phyloP scores from a whole-genome alignment of 2,329 filamentous ascomycete species.

The Cytospora leucostoma region DNA sequence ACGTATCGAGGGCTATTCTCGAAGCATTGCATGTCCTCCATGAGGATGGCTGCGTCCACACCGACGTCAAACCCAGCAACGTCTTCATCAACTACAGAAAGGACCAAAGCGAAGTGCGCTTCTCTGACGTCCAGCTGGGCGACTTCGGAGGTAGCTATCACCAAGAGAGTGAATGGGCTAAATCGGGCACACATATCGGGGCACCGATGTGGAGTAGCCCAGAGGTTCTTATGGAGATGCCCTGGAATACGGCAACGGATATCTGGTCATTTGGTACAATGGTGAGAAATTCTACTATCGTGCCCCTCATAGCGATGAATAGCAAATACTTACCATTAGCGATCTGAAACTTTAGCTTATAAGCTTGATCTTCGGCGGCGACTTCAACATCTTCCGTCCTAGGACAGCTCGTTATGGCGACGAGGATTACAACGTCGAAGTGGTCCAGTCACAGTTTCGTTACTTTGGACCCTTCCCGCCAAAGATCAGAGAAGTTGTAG shows the following conservation, averaged over 20 bases:
- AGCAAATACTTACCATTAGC: not conserved
- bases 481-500: not conserved
- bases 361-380: constrained; percentile 14
- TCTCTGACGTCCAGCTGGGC: constrained; percentile 33
- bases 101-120: constrained; percentile 26
- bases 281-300: not conserved
- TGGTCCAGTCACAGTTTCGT: constrained; percentile 13
- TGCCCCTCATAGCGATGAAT: no score
- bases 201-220: constrained; percentile 12
- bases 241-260: constrained; percentile 9
- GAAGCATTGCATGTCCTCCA: constrained; percentile 32
- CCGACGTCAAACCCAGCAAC: constrained; percentile 35
- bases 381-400: constrained; percentile 13
- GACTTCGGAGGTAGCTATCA: constrained; percentile 31
- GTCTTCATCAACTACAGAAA: constrained; percentile 32
- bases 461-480: constrained; percentile 13
- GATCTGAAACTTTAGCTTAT: not conserved
- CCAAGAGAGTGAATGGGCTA: constrained; percentile 11
- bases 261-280: constrained; percentile 14
- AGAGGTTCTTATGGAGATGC: constrained; percentile 13
- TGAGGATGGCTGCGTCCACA: constrained; percentile 32
- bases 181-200: constrained; percentile 8
- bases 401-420: constrained; percentile 14
- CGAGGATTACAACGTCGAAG: constrained; percentile 12
- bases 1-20: constrained; percentile 32